Evolutionary conservation across 805 yeast genomes (phyloP), one percentile per base, ranked within the genome.

Genomic region (Ogataea trehaloabstinens): DNA sequence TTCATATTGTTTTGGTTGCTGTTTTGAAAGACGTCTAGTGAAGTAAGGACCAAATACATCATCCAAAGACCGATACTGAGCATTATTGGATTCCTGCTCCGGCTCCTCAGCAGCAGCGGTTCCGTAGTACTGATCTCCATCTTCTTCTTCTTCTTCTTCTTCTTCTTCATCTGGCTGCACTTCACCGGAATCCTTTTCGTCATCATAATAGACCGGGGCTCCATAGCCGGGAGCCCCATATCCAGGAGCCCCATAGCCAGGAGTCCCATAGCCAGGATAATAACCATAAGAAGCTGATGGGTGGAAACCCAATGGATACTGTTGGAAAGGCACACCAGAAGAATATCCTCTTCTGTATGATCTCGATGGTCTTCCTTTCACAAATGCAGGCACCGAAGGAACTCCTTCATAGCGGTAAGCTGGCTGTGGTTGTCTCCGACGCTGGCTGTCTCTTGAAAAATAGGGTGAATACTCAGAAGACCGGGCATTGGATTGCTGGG

Each of bases 1-100:
- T 16, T 30, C 18, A 27, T 30, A 28, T 22, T 39, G 34, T 16
- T 34, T 13, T 18, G 43, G 45, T 20, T 31, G 40, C 16, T 42
- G 47, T 21, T 33, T 37, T 18, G 40, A 15, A 4, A 28, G 36
- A 16, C 28, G 33, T 35, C 52, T 42, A 4, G 52, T 31, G 34
- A 45, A 45, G 24, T 48, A 48, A 4, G 49, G 50, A 12, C 48
- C 45, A 21, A 45, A 39, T 3, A 48, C 33, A 22, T 45, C 47
- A 15, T 41, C 48, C 10, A 44, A 27, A 6, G 40, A 27, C 25
- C 52, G 32, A 28, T 48, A 48, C 22, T 48, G 52, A 33, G 35
- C 50, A 15, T 38, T 40, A 5, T 19, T 41, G 11, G 24, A 31
- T 18, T 31, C 41, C 19, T n/a, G 27, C 10, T n/a, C 18, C 6